Evolutionary conservation across 2,329 filamentous ascomycete genomes (phyloP), one percentile per base, ranked within the genome.

Genomic region (Cladophialophora bantiana): DNA sequence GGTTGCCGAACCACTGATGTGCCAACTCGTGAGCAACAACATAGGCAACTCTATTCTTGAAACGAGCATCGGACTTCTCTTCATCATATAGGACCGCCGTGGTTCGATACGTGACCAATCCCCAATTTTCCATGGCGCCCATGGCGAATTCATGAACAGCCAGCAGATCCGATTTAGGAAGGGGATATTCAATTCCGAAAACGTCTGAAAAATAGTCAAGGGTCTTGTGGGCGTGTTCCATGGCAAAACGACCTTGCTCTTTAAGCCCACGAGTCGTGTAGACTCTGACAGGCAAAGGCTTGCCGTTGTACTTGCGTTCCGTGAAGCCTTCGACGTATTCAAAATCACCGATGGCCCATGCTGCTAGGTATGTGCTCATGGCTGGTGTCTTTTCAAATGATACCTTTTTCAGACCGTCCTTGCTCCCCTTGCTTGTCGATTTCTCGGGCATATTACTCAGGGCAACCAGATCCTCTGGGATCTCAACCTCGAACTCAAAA

Each of bases 1-100:
- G 86, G 78, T 97, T 96, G 42, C 93, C 93, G 74, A 97, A 97
- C 94, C 94, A 97, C 81, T 96, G 93, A 76, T 97, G 93, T 64
- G 94, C 95, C 69, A 99, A 85, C 79, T 99, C 95, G 80, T 99
- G 95, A n/a, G 95, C 94, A 59, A 98, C 94, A 64, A 98, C 94
- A 75, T 99, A 98, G 36, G 95, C 95, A 70, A 99, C 91, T 42
- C 94, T 87, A 78, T 97, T 97, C 80, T 93, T 94, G 82, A 94
- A 97, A 71, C 89, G 89, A 50, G 92, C 89, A 77, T 97, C 94
- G 0, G 94, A 97, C 57, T 90, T 91, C 77, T 93, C 89, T 78
- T 96, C 93, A 75, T 99, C 94, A 75, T 95, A 99, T n/a, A 99
- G 86, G 34, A 99, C 90, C 59, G 95, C 94, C 10, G 94, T 98